Base-by-base conservation (phyloP, 169 alveolate genomes). In the Cryptosporidium bovis region DNA sequence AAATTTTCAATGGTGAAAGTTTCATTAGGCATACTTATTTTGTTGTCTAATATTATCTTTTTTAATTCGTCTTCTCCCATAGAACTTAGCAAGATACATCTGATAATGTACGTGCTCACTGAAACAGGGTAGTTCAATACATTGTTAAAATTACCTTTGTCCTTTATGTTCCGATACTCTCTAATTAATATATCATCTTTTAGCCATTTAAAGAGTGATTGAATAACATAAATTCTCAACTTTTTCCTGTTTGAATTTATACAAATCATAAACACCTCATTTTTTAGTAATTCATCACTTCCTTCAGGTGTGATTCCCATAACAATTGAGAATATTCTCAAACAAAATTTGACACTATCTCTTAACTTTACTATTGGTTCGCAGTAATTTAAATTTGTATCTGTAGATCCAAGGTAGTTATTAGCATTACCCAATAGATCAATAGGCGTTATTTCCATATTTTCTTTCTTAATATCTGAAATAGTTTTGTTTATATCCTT, bases 131-230 rank as follows among this genome's bases (percentile, higher is more conserved):
- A 77, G 40, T 44, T 58, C 3, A 33, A 18, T 46, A 13, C 31
- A 5, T 60, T 50, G 8, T 13, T 8, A 77, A 60, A 40, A 16
- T 60, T 62, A 13, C 77, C 71, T n/a, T 77, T 77, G 2, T 36
- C 71, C 33, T 56, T 56, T 34, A 77, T 62, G 34, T 77, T 62
- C 7, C 29, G 53, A 60, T 62, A 77, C 46, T 29, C 27, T 46
- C 87, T 33, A 48, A 77, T 77, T 27, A 77, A 20, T 34, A 60
- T 60, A 15, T 77, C 87, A 18, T 77, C 71, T 62, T 60, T 77
- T 15, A 77, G 71, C 87, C 87, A 77, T 48, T 77, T 77, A 68
- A 77, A 58, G 24, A 60, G 29, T 44, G 46, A 24, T 60, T 46
- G 16, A 33, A 77, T 36, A 0, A 62, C 50, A n/a, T 3, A n/a